Conservation (phyloP, 768 basidiomycete genomes). For the Lentinus tigrinus region DNA sequence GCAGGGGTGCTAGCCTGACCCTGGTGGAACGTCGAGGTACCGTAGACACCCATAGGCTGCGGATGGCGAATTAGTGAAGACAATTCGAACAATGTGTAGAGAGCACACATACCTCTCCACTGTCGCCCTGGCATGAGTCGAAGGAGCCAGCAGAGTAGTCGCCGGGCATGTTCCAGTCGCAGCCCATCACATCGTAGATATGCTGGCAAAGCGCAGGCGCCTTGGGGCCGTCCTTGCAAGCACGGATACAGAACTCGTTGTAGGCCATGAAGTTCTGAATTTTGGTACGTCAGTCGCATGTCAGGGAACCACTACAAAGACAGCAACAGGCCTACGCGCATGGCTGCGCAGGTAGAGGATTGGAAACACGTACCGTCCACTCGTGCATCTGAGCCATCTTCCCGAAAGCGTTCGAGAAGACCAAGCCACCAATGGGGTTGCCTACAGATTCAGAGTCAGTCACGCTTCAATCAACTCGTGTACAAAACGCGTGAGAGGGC, state of each 20-base stretch:
- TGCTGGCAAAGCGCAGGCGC: constrained; percentile 60
- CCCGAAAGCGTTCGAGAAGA: constrained; percentile 74
- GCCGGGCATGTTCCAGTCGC: constrained; percentile 62
- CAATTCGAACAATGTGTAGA: too few species aligned
- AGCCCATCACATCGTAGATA: constrained; percentile 55
- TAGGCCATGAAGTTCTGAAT: constrained; percentile 63
- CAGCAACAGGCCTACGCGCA: constrained; percentile 4
- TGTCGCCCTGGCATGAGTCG: constrained; percentile 49
- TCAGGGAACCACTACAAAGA: too few species aligned
- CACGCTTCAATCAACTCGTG: not conserved
- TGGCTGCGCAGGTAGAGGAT: not conserved
- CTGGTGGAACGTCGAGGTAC: constrained; percentile 65
- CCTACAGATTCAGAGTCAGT: constrained; percentile 28
- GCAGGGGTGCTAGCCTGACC: constrained; percentile 54
- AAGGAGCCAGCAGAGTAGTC: constrained; percentile 42
- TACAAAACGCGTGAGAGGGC: not conserved
- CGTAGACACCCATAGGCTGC: constrained; percentile 74
- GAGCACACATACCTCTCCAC: too few species aligned
- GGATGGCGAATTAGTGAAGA: too few species aligned
- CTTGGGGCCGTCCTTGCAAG: constrained; percentile 52
- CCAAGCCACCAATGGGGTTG: constrained; percentile 63
- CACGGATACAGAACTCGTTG: constrained; percentile 69
- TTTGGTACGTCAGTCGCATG: too few species aligned
- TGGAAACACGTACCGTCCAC: constrained; percentile 57
- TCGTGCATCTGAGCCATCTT: constrained; percentile 58